Base-by-base conservation (phyloP, 1,139 yeast species). In the Yamadazyma friedrichii region DNA sequence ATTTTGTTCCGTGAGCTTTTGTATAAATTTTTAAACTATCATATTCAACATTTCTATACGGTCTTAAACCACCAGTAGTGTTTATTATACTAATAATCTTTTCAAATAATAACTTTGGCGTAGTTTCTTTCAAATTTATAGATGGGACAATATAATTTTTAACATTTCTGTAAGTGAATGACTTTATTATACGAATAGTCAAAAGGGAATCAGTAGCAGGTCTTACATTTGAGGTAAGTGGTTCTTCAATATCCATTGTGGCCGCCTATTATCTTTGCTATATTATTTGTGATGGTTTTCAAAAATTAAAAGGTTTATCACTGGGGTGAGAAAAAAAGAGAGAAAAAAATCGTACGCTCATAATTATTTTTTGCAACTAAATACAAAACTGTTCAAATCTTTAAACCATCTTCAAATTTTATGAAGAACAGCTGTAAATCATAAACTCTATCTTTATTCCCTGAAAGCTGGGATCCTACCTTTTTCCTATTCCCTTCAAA, bases 1-100 rank as follows among this genome's bases (percentile, higher is more conserved):
- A 88, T 65, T 93, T 93, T 31, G 96, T 78, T 6, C 95, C 95
- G 60, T 93, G 98, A 0, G 98, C 98, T 58, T 88, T 88, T 29
- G 96, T 86, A 64, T 93, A 93, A 13, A 93, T 75, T 63, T 94
- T 93, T 46, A 93, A 59, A 0, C 94, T 71, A 56, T 93, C 88
- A 53, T 82, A 84, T 1, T 69, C 70, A n/a, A 87, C 86, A 47
- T 75, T 85, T 53, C 97, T 75, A 61, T 82, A 91, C 1, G 98
- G 95, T 53, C 96, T 74, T 48, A 83, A 78, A 0, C 78, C 80
- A 1, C 95, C 88, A 8, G 82, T 76, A 5, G 84, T 75, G 40
- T 77, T 70, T 44, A 89, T 84, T 29, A 73, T 73, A 26, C 67
- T 50, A 15, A 60, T 48, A 10, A 80, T 61, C 36, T 53, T 51